phyloP scores from a whole-genome alignment of 2,329 filamentous ascomycete species.

The Calcarisporium arbuscula region DNA sequence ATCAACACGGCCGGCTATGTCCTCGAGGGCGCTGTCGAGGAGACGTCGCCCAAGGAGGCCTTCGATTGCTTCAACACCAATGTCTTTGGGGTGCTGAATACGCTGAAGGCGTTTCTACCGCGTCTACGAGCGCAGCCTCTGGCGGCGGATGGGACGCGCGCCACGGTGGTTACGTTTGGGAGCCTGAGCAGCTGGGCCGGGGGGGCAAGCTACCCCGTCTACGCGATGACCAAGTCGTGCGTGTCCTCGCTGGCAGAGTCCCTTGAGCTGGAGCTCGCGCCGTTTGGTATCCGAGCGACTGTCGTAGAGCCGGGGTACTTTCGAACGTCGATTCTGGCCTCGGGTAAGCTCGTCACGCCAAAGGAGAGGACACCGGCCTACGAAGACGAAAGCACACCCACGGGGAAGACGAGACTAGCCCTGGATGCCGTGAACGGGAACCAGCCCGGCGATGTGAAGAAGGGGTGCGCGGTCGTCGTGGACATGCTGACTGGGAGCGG shows the following conservation, averaged over 20 bases:
- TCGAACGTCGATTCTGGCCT: conserved; percentile 41
- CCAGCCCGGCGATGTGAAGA: conserved; percentile 49
- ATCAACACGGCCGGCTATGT: conserved; percentile 42
- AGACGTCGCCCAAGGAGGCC: conserved; percentile 29
- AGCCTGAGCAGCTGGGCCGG: conserved; percentile 39
- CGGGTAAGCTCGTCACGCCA: conserved; percentile 18
- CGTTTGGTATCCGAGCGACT: conserved; percentile 36
- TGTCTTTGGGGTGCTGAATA: conserved; percentile 44
- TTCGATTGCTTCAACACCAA: conserved; percentile 42
- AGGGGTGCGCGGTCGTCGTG: conserved; percentile 45
- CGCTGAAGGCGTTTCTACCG: conserved; percentile 40
- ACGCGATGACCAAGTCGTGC: conserved; percentile 40
- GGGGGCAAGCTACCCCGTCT: conserved; percentile 30
- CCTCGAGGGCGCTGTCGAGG: conserved; percentile 35
- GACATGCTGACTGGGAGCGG: conserved; percentile 49
- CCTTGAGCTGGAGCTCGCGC: conserved; percentile 34
- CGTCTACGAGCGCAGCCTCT: conserved; percentile 33
- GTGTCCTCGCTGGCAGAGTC: conserved; percentile 38
- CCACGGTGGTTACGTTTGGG: conserved; percentile 36
- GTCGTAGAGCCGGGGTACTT: conserved; percentile 48
- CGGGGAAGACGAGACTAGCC: conserved; percentile 18
- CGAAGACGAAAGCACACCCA: conserved; percentile 20
- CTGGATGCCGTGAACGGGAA: conserved; percentile 34
- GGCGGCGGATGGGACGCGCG: conserved; percentile 17
- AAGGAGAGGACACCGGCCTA: conserved; percentile 27